phyloP scores from a whole-genome alignment of 805 yeast genomes.

The Ogataea allantospora region DNA sequence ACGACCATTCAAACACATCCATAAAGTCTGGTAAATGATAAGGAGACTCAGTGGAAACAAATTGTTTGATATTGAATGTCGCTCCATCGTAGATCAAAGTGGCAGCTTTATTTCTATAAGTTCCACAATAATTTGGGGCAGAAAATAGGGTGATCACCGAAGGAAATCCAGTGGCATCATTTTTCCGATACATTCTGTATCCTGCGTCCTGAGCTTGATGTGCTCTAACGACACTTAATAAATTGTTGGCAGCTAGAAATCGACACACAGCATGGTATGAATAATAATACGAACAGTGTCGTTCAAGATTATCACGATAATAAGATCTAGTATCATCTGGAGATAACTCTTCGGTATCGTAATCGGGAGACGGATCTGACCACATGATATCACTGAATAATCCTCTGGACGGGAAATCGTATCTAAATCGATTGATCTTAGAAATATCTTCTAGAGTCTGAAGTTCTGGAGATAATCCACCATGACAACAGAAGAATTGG shows the following conservation, averaged over 20 bases:
- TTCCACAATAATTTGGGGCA: constrained; percentile 91
- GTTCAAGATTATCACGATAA: constrained; percentile 66
- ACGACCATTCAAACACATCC: constrained; percentile 96
- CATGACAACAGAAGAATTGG: constrained; percentile 94
- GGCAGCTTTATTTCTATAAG: constrained; percentile 91
- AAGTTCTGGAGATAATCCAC: constrained; percentile 88
- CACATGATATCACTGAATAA: constrained; percentile 91
- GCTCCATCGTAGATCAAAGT: constrained; percentile 86
- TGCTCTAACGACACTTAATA: constrained; percentile 83
- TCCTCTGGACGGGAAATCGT: constrained; percentile 89
- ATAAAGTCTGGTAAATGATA: constrained; percentile 95
- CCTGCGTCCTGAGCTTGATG: constrained; percentile 98
- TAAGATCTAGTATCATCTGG: constrained; percentile 39
- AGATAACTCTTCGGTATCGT: constrained; percentile 50
- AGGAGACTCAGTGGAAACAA: constrained; percentile 87
- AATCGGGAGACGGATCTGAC: constrained; percentile 92
- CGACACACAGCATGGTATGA: constrained; percentile 77
- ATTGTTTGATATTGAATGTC: constrained; percentile 92
- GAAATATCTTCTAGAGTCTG: constrained; percentile 65
- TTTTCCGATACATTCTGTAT: constrained; percentile 85
- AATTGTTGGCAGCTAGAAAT: constrained; percentile 72
- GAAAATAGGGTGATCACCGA: constrained; percentile 85
- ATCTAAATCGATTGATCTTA: constrained; percentile 67
- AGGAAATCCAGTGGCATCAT: constrained; percentile 83
- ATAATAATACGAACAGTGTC: constrained; percentile 91